Base-by-base conservation (phyloP, 1,284 basidiomycete species). In the Pseudozyma sp. region DNA sequence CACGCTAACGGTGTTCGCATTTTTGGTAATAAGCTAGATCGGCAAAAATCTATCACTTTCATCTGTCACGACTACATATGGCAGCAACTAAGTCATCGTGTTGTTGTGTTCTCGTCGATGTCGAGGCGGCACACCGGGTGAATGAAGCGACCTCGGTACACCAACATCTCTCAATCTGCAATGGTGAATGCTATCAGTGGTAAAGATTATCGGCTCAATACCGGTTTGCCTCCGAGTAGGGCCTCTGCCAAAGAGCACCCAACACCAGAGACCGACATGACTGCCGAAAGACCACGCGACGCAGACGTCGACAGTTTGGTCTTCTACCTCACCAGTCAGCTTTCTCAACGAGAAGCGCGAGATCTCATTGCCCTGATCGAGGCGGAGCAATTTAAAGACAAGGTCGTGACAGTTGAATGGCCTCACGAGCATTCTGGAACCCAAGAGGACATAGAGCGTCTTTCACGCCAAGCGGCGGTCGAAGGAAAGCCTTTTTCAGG, bases 321-420 rank as follows among this genome's bases (percentile, higher is more conserved):
- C 42, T 55, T 47, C n/a, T 55, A 45, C 53, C 53, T 55, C 43
- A 55, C 53, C 53, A 55, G 43, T 42, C 36, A 55, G 43, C 53
- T 55, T 47, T 47, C 43, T 47, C 43, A 47, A 34, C 16, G 36
- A 38, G 53, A 55, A 34, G 36, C 34, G 53, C 53, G 38, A 55
- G 43, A 55, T n/a, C 31, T 55, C 53, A 12, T 45, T 45, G 34
- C 43, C 21, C 43, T 55, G 43, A 55, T 55, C 31, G 53, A 55
- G 35, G 42, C 25, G 43, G 13, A 55, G 42, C 16, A 55, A 38
- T 55, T 55, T 16, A 55, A 55, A 45, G 34, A 38, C 53, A 13
- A 12, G 31, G 43, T 55, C 18, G 53, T 55, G 43, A 55, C 53
- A 45, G 53, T 55, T 9, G 53, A 55, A 19, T 55, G 53, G 53